Percentiles rank a stretch among this genome's conserved stretches.
Conservation (phyloP, 2,329 filamentous ascomycete species). For the Helotiales sp. region DNA sequence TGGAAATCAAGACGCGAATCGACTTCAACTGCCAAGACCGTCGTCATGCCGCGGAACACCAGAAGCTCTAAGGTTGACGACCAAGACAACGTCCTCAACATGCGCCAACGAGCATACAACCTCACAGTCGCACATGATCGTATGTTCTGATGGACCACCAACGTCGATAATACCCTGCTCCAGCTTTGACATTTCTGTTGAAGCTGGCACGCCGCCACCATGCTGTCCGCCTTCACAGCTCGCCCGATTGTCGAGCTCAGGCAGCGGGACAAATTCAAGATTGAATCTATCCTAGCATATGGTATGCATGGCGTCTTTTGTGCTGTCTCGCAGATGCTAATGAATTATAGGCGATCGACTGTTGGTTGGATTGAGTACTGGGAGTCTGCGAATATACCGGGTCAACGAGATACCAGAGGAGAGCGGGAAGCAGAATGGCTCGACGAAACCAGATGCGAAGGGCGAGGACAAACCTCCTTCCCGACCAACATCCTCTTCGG, state of each 20-base stretch:
- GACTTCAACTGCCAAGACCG: conserved; percentile 49
- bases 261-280: conserved; percentile 93
- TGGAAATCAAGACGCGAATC: too few relatives aligned
- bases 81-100: conserved; percentile 19
- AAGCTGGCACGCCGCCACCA: conserved; percentile 52
- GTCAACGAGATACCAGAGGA: conserved; percentile 70
- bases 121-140: conserved; percentile 14
- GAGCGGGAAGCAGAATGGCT: conserved; percentile 47
- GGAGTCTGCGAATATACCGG: conserved; percentile 86
- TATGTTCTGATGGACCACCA: conserved; percentile 9
- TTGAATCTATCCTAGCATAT: conserved; percentile 93
- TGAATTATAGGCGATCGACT: conserved; percentile 74
- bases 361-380: conserved; percentile 89
- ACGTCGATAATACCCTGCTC: conserved; percentile 30
- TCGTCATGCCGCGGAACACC: conserved; percentile 20
- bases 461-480: conserved; percentile 37
- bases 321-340: conserved; percentile 24
- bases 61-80: background rate
- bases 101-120: conserved; percentile 31
- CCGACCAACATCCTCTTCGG: conserved; percentile 38
- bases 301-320: conserved; percentile 54
- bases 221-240: conserved; percentile 98
- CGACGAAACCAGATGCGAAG: conserved; percentile 41
- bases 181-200: conserved; percentile 22
- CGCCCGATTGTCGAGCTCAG: conserved; percentile 96